These are phyloP conservation scores for Talaromyces liani DNA, from an alignment of 495 filamentous ascomycete species.

Conservation along the genomic window DNA sequence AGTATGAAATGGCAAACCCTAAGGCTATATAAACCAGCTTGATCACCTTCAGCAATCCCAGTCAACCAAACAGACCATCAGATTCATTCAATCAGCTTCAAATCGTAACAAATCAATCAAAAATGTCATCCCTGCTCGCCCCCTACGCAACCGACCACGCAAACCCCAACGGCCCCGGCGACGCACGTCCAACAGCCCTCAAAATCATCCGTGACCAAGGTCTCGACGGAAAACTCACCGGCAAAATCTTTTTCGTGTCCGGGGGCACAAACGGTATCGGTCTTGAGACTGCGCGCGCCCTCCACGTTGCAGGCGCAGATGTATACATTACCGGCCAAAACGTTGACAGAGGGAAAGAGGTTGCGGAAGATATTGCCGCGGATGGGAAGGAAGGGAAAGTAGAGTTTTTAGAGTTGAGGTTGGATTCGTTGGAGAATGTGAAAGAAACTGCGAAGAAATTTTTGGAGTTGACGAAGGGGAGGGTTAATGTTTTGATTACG, in stretches of 20 bases:
- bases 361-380: slow-evolving; percentile 7
- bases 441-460: neutral
- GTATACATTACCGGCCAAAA: slow-evolving; percentile 42
- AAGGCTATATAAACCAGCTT: neutral
- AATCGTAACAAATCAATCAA: too few relatives aligned
- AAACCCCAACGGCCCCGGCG: slow-evolving; percentile 36
- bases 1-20: neutral
- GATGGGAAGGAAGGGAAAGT: slow-evolving; percentile 7
- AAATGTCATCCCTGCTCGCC: neutral
- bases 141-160: slow-evolving; percentile 31
- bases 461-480: neutral
- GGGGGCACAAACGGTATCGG: slow-evolving; percentile 57
- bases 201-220: slow-evolving; percentile 43
- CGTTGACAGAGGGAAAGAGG: slow-evolving; percentile 26
- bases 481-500: slow-evolving; percentile 7
- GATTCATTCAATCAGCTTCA: too few relatives aligned
- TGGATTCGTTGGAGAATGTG: slow-evolving; percentile 1
- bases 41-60: neutral
- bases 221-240: slow-evolving; percentile 21
- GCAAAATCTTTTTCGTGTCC: slow-evolving; percentile 61
- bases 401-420: neutral
- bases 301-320: slow-evolving; percentile 39
- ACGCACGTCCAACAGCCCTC: slow-evolving; percentile 45
- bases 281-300: slow-evolving; percentile 39
- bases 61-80: neutral